Evolutionary conservation across 2,329 filamentous ascomycete genomes (phyloP).

Genomic region (Aspergillus sergii): DNA sequence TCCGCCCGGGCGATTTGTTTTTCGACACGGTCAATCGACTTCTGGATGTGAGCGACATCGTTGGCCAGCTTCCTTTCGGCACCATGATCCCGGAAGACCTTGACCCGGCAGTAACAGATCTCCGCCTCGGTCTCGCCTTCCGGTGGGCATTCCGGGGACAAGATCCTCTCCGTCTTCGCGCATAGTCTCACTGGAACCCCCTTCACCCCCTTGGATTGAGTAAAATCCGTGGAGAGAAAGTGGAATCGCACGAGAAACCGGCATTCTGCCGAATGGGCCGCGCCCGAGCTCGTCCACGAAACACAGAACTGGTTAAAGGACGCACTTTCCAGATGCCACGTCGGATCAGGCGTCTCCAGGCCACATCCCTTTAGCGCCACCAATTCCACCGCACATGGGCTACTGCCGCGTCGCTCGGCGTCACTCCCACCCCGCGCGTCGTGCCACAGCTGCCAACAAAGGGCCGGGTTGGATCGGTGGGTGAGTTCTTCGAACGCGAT

Average conservation of each 20-base stretch:
- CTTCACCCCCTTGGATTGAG: conserved; percentile 93
- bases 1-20: conserved; percentile 79
- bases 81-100: conserved; percentile 89
- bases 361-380: background rate
- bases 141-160: background rate
- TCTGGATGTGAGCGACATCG: conserved; percentile 87
- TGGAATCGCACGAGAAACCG: conserved; percentile 88
- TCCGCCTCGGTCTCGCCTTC: conserved; percentile 1
- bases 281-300: conserved; percentile 10
- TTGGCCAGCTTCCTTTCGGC: conserved; percentile 90
- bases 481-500: conserved; percentile 92
- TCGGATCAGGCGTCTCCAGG: background rate
- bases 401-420: conserved; percentile 72
- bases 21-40: conserved; percentile 89
- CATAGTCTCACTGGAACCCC: conserved; percentile 35
- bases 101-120: conserved; percentile 88
- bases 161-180: conserved; percentile 4
- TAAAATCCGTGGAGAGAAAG: conserved; percentile 94
- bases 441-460: conserved; percentile 87
- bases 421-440: conserved; percentile 88
- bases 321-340: background rate
- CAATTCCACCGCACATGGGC: background rate
- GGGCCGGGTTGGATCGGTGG: conserved; percentile 74
- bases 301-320: conserved; percentile 12
- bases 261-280: conserved; percentile 64